These are phyloP conservation scores for Plasmodium gallinaceum DNA, from an alignment of 169 alveolate genomes.

Conservation along the genomic window DNA sequence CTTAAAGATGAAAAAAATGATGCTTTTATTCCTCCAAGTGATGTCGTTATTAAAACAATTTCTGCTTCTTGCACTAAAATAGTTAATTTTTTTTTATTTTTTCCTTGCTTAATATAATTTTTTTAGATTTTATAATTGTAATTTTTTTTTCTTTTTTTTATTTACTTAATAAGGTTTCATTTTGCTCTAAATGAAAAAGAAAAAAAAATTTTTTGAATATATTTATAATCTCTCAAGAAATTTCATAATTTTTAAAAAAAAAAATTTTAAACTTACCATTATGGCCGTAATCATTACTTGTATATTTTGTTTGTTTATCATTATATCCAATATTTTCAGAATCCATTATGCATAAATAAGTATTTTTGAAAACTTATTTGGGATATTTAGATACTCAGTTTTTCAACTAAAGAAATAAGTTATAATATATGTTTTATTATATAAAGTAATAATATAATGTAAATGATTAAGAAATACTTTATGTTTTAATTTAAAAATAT, in stretches of 20 bases:
- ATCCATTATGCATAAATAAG: slow-evolving; percentile 16
- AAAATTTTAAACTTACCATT: slow-evolving; percentile 33
- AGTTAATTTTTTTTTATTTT: slow-evolving; percentile 4
- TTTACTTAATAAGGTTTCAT: slow-evolving; percentile 25
- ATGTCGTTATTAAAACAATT: slow-evolving; percentile 88
- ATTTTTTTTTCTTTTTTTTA: slow-evolving; percentile 15
- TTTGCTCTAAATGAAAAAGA: slow-evolving; percentile 28
- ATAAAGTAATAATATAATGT: too few relatives aligned
- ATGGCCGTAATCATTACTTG: slow-evolving; percentile 6
- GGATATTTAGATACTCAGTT: too few relatives aligned
- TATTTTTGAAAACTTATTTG: too few relatives aligned
- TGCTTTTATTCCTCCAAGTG: slow-evolving; percentile 88
- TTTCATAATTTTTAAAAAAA: not conserved
- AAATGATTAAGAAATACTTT: too few relatives aligned
- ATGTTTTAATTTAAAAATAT: too few relatives aligned
- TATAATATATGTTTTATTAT: too few relatives aligned
- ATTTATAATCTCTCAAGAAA: not conserved
- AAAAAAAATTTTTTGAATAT: not conserved
- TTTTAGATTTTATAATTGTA: not conserved
- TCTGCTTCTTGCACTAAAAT: slow-evolving; percentile 84
- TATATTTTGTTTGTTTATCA: slow-evolving; percentile 12
- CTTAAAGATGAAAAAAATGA: slow-evolving; percentile 88
- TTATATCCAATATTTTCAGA: slow-evolving; percentile 30
- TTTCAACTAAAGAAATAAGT: too few relatives aligned
- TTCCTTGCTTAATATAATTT: not conserved